Evolutionary conservation across 176 grass and related monocot genomes (phyloP).

Genomic region (Juncus inflexus): DNA sequence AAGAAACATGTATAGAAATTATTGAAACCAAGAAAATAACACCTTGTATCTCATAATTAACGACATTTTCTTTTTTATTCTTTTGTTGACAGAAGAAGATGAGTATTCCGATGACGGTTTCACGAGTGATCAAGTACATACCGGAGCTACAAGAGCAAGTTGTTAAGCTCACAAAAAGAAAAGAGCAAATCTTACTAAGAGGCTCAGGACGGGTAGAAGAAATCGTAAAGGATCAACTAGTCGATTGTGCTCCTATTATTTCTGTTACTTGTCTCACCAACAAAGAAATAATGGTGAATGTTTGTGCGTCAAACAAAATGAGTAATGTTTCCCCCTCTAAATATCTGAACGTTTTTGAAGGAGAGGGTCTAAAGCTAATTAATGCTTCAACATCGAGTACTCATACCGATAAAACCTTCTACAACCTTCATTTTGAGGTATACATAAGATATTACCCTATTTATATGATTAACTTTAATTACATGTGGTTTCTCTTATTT

Average conservation of each 20-base stretch:
- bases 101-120: constrained; percentile 71
- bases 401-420: constrained; percentile 44
- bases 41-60: neutral
- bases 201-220: constrained; percentile 30
- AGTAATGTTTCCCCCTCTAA: constrained; percentile 41
- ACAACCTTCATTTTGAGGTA: constrained; percentile 84
- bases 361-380: constrained; percentile 55
- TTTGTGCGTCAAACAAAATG: constrained; percentile 41
- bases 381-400: constrained; percentile 47
- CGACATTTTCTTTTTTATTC: neutral
- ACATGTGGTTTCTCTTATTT: neutral
- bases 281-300: constrained; percentile 74
- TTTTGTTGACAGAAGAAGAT: constrained; percentile 55
- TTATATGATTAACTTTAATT: neutral
- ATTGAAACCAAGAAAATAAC: neutral
- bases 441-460: neutral
- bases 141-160: constrained; percentile 76
- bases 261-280: constrained; percentile 49
- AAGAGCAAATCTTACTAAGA: constrained; percentile 41
- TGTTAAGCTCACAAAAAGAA: constrained; percentile 41
- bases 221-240: neutral
- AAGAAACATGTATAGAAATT: neutral
- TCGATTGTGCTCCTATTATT: constrained; percentile 34
- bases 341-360: constrained; percentile 47
- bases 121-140: constrained; percentile 67